phyloP scores from a whole-genome alignment of 2,329 filamentous ascomycete genomes.

The Ambrosiella xylebori region DNA sequence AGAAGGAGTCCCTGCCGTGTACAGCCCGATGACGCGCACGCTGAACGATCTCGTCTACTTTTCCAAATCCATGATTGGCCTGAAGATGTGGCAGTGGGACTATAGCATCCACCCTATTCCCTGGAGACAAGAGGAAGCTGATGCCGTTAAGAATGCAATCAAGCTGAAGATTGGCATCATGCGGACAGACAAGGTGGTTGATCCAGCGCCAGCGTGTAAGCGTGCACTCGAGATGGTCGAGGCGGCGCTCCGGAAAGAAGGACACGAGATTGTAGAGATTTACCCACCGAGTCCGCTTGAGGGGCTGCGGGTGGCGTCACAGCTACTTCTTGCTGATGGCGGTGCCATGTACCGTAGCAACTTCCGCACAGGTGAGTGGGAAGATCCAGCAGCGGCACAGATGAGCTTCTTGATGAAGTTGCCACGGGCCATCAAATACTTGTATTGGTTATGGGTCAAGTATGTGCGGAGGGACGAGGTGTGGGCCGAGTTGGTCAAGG shows the following conservation, averaged over 20 bases:
- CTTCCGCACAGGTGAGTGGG: conserved; percentile 60
- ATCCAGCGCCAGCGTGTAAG: conserved; percentile 68
- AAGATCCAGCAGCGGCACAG: conserved; percentile 60
- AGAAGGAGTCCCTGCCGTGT: conserved; percentile 76
- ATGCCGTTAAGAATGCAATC: conserved; percentile 42
- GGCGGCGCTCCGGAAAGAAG: conserved; percentile 47
- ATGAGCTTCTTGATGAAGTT: conserved; percentile 59
- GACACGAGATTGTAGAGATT: conserved; percentile 54
- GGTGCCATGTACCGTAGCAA: conserved; percentile 63
- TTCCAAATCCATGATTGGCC: conserved; percentile 55
- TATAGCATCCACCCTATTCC: conserved; percentile 69
- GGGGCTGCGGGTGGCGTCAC: conserved; percentile 57
- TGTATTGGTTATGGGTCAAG: conserved; percentile 83
- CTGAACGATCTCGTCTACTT: conserved; percentile 73
- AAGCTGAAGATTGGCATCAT: conserved; percentile 59
- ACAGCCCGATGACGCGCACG: conserved; percentile 82
- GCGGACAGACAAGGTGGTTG: conserved; percentile 64
- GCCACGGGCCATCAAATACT: conserved; percentile 55
- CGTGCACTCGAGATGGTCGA: conserved; percentile 59
- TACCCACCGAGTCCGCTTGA: conserved; percentile 55
- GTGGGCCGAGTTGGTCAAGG: conserved; percentile 60
- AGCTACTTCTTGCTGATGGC: conserved; percentile 72
- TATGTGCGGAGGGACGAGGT: conserved; percentile 59
- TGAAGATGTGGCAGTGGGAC: conserved; percentile 82
- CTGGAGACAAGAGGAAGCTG: conserved; percentile 49